Percentiles rank a stretch among this genome's conserved stretches.
These are phyloP conservation scores for Trichosporon inkin DNA, from an alignment of 1,284 basidiomycete species.

Conservation along the genomic window DNA sequence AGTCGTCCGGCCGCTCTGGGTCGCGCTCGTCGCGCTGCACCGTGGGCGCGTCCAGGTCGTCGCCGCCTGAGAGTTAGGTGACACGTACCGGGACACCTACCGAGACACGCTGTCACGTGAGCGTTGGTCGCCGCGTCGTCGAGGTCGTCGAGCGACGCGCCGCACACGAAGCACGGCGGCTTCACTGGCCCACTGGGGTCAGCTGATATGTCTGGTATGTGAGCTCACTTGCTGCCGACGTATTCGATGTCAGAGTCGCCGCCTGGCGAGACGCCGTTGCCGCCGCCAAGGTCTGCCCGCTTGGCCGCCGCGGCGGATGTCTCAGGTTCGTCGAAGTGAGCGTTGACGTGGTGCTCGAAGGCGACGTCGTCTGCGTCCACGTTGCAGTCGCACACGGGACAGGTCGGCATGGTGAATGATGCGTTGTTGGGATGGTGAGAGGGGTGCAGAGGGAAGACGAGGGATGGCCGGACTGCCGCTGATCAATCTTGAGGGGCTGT, in stretches of 20 bases:
- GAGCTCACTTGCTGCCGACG: slow-evolving; percentile 10
- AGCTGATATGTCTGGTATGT: background rate
- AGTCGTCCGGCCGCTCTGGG: slow-evolving; percentile 19
- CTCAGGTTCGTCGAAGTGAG: slow-evolving; percentile 28
- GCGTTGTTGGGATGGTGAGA: background rate
- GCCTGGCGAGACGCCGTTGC: background rate
- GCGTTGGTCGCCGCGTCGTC: slow-evolving; percentile 17
- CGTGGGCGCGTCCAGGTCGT: background rate
- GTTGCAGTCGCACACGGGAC: slow-evolving; percentile 33
- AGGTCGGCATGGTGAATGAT: slow-evolving; percentile 19
- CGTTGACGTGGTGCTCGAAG: slow-evolving; percentile 38
- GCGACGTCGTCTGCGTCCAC: slow-evolving; percentile 28
- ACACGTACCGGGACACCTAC: slow-evolving; percentile 11
- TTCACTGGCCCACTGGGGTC: background rate
- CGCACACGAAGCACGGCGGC: slow-evolving; percentile 32
- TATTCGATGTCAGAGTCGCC: slow-evolving; percentile 1
- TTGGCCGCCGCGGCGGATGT: background rate
- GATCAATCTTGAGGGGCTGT: no score
- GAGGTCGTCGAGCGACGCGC: slow-evolving; percentile 22
- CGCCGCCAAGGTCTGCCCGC: background rate
- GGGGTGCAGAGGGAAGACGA: background rate
- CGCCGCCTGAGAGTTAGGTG: slow-evolving; percentile 17
- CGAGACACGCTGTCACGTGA: slow-evolving; percentile 34
- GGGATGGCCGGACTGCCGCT: background rate
- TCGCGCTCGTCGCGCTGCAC: slow-evolving; percentile 2